These are phyloP conservation scores for Leishmania braziliensis DNA, from an alignment of 208 protist species.

Conservation along the genomic window DNA sequence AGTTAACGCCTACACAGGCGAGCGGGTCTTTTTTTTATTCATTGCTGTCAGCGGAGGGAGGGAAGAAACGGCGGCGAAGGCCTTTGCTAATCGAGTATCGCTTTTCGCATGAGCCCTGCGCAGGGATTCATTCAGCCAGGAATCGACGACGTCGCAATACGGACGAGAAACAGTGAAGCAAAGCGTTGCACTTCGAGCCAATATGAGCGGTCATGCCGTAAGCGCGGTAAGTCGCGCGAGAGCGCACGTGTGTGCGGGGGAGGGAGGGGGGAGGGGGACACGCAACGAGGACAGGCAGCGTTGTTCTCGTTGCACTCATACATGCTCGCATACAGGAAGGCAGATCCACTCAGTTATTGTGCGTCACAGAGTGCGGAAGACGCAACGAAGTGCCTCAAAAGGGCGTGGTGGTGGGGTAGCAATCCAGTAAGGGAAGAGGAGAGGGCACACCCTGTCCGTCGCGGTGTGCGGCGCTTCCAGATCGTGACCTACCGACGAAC, in stretches of 20 bases:
- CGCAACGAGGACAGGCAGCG: background rate
- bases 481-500: background rate
- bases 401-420: background rate
- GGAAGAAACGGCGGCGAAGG: background rate
- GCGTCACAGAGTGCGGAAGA: background rate
- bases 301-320: background rate
- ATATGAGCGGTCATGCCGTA: background rate
- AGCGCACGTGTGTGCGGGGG: background rate
- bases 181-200: background rate
- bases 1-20: background rate
- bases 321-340: background rate
- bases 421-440: background rate
- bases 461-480: background rate
- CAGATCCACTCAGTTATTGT: background rate
- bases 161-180: background rate
- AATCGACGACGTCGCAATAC: background rate
- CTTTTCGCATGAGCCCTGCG: background rate
- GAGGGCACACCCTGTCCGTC: background rate
- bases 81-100: background rate
- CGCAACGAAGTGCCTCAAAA: background rate
- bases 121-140: background rate
- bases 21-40: background rate
- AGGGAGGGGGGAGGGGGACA: too few relatives aligned
- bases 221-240: background rate
- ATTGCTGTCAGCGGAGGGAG: background rate